Conservation (phyloP, 75 land plant species). For the Cryptomeria japonica region DNA sequence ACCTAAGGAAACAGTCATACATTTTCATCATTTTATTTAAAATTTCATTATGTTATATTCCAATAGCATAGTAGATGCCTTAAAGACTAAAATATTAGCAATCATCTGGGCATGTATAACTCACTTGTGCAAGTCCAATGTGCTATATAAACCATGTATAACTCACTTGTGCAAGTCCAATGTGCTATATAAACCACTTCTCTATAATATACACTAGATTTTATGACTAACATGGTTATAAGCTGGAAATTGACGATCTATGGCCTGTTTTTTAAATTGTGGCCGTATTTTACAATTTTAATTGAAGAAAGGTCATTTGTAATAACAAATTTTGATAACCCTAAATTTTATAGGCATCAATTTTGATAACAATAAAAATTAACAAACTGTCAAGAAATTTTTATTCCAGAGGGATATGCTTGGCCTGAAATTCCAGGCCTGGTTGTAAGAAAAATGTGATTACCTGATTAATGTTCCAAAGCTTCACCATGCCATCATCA, state of each 20-base stretch:
- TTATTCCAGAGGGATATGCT: constrained; percentile 15
- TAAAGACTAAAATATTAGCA: not conserved
- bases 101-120: not conserved
- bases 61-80: not conserved
- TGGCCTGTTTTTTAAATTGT: no score
- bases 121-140: not conserved
- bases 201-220: not conserved
- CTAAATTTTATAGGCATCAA: no score
- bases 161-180: not conserved
- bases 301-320: no score
- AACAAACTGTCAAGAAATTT: not conserved
- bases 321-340: no score
- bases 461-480: constrained; percentile 95
- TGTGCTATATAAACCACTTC: not conserved
- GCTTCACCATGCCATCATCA: constrained; percentile 81
- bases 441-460: constrained; percentile 57
- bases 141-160: not conserved
- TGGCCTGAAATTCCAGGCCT: constrained; percentile 18
- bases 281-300: no score
- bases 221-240: constrained; percentile 12
- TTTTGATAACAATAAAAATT: no score
- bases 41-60: not conserved
- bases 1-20: not conserved
- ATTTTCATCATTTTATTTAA: not conserved
- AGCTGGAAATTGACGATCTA: no score